These are phyloP conservation scores for Nephelium lappaceum DNA, from an alignment of 345 rosid genomes.

Conservation along the genomic window DNA sequence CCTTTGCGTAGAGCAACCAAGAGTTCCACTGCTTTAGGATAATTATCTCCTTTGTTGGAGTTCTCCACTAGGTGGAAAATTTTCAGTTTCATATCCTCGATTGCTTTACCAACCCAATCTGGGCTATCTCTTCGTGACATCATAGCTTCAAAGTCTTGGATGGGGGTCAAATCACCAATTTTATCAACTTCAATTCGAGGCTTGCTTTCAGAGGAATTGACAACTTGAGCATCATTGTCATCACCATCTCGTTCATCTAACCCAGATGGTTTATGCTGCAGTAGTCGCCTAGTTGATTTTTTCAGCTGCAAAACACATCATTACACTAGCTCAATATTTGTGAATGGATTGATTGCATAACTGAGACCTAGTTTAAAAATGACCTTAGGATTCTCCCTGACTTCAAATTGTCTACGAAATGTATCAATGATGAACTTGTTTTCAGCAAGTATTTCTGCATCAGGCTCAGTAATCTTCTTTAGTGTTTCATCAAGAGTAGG, in stretches of 20 bases:
- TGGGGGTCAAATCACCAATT: conserved; percentile 65
- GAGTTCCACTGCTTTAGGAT: conserved; percentile 59
- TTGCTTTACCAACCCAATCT: conserved; percentile 67
- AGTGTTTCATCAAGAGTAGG: conserved; percentile 79
- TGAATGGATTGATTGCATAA: conserved; percentile 13
- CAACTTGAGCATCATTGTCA: conserved; percentile 28
- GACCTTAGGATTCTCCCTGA: conserved; percentile 83
- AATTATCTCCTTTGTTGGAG: conserved; percentile 42
- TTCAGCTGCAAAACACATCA: conserved; percentile 56
- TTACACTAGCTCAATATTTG: not conserved
- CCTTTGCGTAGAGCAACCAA: conserved; percentile 75
- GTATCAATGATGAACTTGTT: conserved; percentile 52
- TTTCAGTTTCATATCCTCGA: conserved; percentile 57
- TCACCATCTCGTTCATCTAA: conserved; percentile 53
- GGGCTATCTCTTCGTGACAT: conserved; percentile 77
- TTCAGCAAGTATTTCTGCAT: conserved; percentile 54
- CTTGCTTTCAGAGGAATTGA: conserved; percentile 31
- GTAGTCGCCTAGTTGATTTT: conserved; percentile 48
- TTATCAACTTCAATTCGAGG: conserved; percentile 30
- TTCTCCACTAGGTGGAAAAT: conserved; percentile 52
- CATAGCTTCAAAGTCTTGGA: conserved; percentile 85
- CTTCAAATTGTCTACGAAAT: conserved; percentile 59
- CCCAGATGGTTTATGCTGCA: conserved; percentile 64
- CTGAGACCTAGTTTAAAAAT: not conserved
- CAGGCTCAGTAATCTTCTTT: conserved; percentile 69